These are phyloP conservation scores for Syncephalastrum monosporum DNA, from an alignment of 371 early-diverging fungal species.

Conservation along the genomic window DNA sequence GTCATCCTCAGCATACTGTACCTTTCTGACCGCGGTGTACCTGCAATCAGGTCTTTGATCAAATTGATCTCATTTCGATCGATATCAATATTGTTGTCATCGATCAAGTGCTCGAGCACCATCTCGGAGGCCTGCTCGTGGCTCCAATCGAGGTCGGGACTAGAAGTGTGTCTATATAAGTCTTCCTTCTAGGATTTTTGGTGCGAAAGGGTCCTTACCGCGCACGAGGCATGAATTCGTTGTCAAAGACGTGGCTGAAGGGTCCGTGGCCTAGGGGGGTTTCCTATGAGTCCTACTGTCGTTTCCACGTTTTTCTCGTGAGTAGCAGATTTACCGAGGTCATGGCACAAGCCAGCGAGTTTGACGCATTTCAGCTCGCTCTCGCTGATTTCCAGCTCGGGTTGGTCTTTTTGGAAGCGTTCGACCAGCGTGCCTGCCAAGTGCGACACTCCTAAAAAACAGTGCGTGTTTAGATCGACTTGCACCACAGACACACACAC, in stretches of 20 bases:
- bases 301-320: background rate
- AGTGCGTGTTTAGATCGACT: background rate
- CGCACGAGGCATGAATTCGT: conserved; percentile 74
- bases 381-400: conserved; percentile 75
- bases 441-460: conserved; percentile 68
- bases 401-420: conserved; percentile 72
- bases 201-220: conserved; percentile 20
- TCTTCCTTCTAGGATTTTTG: background rate
- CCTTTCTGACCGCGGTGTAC: conserved; percentile 52
- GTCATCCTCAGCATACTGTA: conserved; percentile 5
- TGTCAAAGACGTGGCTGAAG: conserved; percentile 94
- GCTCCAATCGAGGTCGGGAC: conserved; percentile 76
- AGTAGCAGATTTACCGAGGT: conserved; percentile 63
- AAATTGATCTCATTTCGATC: conserved; percentile 67
- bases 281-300: background rate
- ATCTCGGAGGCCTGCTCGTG: conserved; percentile 88
- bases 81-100: conserved; percentile 78
- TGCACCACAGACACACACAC: no score
- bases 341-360: conserved; percentile 95
- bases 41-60: conserved; percentile 85
- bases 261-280: conserved; percentile 79
- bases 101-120: conserved; percentile 86
- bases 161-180: background rate
- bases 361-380: conserved; percentile 84
- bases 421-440: conserved; percentile 76